Conservation (phyloP, 1,284 basidiomycete genomes). For the Retiboletus flavoniger region DNA sequence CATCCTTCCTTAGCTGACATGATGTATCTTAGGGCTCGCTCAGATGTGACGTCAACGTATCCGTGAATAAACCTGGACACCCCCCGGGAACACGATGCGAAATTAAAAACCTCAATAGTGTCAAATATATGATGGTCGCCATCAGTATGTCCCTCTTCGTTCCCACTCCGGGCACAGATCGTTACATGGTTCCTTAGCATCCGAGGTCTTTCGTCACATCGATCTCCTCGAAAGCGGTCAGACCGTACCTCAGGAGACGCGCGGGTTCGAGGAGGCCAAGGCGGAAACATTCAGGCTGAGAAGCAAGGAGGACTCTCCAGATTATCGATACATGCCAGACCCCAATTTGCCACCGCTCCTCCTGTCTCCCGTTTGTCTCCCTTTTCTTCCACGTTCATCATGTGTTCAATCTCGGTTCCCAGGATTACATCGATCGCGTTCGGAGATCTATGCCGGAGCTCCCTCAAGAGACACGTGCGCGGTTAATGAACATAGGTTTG, state of each 20-base stretch:
- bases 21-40: conserved; percentile 71
- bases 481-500: conserved; percentile 58
- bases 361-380: conserved; percentile 53
- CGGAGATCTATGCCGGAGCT: conserved; percentile 72
- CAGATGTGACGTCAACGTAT: conserved; percentile 95
- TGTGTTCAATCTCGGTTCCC: not conserved
- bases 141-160: conserved; percentile 59
- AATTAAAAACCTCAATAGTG: conserved; percentile 96
- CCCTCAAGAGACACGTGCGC: conserved; percentile 62
- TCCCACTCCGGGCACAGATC: not conserved
- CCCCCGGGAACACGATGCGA: conserved; percentile 87
- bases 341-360: conserved; percentile 83
- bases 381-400: not conserved
- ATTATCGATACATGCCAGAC: conserved; percentile 99
- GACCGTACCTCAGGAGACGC: conserved; percentile 79
- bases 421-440: conserved; percentile 64
- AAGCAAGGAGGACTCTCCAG: conserved; percentile 90
- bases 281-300: conserved; percentile 82
- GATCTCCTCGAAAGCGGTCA: conserved; percentile 50
- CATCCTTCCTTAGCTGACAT: not conserved
- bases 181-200: conserved; percentile 37
- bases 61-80: conserved; percentile 67
- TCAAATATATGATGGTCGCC: conserved; percentile 83
- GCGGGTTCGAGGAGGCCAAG: conserved; percentile 84
- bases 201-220: conserved; percentile 75